Percentiles rank a stretch among this genome's conserved stretches.
phyloP scores from a whole-genome alignment of 495 filamentous ascomycete species.

The Choiromyces venosus region DNA sequence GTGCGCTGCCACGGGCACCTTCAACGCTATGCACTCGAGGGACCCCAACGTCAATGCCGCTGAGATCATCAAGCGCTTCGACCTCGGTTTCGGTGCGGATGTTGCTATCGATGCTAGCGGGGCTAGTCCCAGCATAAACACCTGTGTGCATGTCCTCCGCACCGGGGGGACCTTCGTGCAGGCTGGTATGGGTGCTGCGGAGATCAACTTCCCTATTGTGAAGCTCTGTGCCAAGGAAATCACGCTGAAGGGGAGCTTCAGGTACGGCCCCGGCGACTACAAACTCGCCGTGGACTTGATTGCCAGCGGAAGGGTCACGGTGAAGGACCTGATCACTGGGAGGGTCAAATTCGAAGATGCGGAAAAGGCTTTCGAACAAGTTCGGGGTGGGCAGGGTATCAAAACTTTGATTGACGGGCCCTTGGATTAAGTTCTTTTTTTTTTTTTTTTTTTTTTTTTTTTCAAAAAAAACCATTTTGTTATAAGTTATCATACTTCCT shows the following conservation, averaged over 20 bases:
- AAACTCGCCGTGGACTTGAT: conserved; percentile 68
- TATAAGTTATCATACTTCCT: not conserved
- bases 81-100: conserved; percentile 59
- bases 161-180: conserved; percentile 78
- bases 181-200: conserved; percentile 71
- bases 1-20: conserved; percentile 60
- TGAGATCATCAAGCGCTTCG: conserved; percentile 49
- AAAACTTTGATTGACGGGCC: conserved; percentile 77
- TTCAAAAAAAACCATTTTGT: no score
- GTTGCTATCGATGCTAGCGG: conserved; percentile 79
- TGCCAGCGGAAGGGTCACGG: conserved; percentile 56
- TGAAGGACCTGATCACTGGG: conserved; percentile 65
- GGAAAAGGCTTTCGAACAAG: conserved; percentile 70
- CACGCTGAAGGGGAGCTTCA: conserved; percentile 70
- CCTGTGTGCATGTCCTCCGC: conserved; percentile 62
- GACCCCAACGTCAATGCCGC: conserved; percentile 59
- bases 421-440: conserved; percentile 44
- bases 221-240: conserved; percentile 76
- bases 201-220: conserved; percentile 78
- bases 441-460: not conserved
- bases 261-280: conserved; percentile 79
- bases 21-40: conserved; percentile 51
- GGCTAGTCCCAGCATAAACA: conserved; percentile 70
- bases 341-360: conserved; percentile 67
- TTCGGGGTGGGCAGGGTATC: conserved; percentile 70